These are phyloP conservation scores for Fusarium guadeloupense DNA, from an alignment of 2,329 filamentous ascomycete species.

Conservation along the genomic window DNA sequence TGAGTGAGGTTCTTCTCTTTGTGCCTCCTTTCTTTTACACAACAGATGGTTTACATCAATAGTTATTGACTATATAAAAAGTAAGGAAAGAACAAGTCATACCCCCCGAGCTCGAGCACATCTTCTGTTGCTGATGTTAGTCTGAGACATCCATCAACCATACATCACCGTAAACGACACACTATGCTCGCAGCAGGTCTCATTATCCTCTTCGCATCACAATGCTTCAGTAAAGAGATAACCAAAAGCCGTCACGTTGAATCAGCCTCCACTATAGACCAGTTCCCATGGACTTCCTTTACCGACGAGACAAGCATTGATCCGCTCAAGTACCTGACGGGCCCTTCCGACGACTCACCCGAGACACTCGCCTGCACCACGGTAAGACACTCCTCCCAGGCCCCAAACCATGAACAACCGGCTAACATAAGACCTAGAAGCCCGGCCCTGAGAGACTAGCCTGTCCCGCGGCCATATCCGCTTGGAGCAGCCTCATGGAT, in stretches of 20 bases:
- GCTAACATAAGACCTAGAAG: slow-evolving; percentile 2
- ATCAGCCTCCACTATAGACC: not conserved
- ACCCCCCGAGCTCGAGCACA: not conserved
- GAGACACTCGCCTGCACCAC: slow-evolving; percentile 30
- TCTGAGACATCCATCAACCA: not conserved
- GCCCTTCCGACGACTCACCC: not conserved
- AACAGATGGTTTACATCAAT: too few relatives aligned
- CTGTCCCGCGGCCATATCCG: slow-evolving; percentile 32
- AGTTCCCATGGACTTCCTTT: slow-evolving; percentile 26
- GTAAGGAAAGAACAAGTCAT: not conserved
- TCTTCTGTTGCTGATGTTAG: not conserved
- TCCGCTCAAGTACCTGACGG: slow-evolving; percentile 8
- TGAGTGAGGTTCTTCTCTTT: not conserved
- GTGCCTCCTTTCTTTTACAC: too few relatives aligned
- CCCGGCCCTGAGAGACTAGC: slow-evolving; percentile 28
- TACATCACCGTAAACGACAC: not conserved
- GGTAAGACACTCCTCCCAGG: not conserved
- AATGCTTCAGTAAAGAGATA: not conserved
- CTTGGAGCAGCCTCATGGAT: slow-evolving; percentile 18
- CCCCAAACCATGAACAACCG: not conserved
- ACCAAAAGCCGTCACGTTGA: not conserved
- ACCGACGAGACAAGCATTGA: slow-evolving; percentile 28
- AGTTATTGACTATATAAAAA: too few relatives aligned
- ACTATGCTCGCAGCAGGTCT: slow-evolving; percentile 11
- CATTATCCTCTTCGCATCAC: slow-evolving; percentile 1